phyloP scores from a whole-genome alignment of 306 rosid species.

The Vigna nakashimae region DNA sequence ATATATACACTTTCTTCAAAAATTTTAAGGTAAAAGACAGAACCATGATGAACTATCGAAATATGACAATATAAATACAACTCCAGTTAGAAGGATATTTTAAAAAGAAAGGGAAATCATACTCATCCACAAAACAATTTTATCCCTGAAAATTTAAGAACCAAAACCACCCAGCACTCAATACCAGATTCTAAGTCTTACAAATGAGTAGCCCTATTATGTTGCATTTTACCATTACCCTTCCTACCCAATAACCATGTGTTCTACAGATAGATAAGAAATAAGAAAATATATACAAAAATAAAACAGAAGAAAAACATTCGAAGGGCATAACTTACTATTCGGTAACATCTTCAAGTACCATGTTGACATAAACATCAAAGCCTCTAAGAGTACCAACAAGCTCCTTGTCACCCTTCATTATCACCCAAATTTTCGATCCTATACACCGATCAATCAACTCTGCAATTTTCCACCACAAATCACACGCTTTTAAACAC shows the following conservation, averaged over 20 bases:
- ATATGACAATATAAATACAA: neutral
- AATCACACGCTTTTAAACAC: conserved; percentile 6
- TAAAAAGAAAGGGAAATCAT: neutral
- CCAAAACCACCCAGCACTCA: too few relatives aligned
- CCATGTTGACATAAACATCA: conserved; percentile 98
- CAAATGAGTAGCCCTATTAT: too few relatives aligned
- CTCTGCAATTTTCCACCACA: conserved; percentile 66
- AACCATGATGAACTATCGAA: neutral
- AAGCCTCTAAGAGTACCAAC: conserved; percentile 95
- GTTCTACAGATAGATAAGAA: neutral
- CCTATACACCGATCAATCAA: conserved; percentile 96
- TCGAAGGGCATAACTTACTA: conserved; percentile 59
- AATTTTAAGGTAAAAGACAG: neutral
- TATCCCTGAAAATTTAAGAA: neutral
- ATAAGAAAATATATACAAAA: neutral
- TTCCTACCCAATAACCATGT: neutral
- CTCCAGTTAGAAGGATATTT: neutral
- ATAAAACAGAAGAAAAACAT: neutral
- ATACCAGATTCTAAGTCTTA: too few relatives aligned
- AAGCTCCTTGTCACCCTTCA: conserved; percentile 99
- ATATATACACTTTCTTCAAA: neutral
- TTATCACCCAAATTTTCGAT: conserved; percentile 96
- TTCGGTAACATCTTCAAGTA: conserved; percentile 97
- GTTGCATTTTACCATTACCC: too few relatives aligned
- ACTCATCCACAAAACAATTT: conserved; percentile 11